Conservation (phyloP, 2,329 filamentous ascomycete genomes). For the Drechslerella coelobrocha region DNA sequence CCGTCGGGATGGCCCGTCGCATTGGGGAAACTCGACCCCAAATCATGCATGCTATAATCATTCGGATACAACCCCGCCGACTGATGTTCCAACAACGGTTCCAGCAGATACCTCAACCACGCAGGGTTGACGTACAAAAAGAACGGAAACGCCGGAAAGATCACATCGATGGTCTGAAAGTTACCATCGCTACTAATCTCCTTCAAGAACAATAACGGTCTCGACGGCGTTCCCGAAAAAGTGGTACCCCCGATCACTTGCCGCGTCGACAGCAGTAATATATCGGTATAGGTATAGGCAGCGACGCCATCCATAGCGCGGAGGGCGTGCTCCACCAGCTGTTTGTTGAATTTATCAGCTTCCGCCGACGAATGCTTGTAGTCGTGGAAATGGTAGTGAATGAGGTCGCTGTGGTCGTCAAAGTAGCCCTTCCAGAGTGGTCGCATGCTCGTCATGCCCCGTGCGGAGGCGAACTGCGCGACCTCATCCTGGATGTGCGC, state of each 20-base stretch:
- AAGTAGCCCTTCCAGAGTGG: constrained; percentile 83
- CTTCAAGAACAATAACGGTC: constrained; percentile 79
- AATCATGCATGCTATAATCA: constrained; percentile 74
- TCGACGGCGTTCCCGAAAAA: constrained; percentile 73
- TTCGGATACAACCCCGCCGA: constrained; percentile 84
- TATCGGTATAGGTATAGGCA: constrained; percentile 76
- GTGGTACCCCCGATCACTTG: constrained; percentile 81
- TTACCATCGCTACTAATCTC: constrained; percentile 88
- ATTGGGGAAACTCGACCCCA: constrained; percentile 76
- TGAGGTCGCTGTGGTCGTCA: constrained; percentile 66
- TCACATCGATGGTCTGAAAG: constrained; percentile 84
- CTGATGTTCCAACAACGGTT: constrained; percentile 82
- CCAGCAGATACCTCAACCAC: constrained; percentile 79
- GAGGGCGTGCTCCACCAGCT: constrained; percentile 46
- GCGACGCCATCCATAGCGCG: constrained; percentile 65
- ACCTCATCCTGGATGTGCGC: constrained; percentile 79
- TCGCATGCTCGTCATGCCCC: constrained; percentile 77
- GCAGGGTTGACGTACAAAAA: constrained; percentile 83
- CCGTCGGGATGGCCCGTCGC: constrained; percentile 76
- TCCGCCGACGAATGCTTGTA: constrained; percentile 73
- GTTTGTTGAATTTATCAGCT: constrained; percentile 63
- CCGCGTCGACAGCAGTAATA: constrained; percentile 76
- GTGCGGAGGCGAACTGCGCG: constrained; percentile 77
- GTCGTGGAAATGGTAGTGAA: constrained; percentile 78
- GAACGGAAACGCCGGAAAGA: constrained; percentile 85